Base-by-base conservation (phyloP, 768 basidiomycete species). In the Lactarius vividus region DNA sequence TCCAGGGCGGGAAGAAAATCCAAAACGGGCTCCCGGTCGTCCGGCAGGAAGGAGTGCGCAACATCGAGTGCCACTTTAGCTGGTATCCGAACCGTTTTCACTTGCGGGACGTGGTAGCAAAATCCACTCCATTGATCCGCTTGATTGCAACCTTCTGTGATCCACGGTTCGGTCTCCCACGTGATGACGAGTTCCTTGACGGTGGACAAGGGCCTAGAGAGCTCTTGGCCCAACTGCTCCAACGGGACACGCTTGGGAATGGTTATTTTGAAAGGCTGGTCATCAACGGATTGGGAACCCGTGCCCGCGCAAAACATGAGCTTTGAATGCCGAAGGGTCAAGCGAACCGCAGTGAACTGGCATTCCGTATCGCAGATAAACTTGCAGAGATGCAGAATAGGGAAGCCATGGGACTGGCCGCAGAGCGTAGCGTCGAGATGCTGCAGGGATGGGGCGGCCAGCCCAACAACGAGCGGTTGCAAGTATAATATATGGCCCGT, bases 401-500 rank as follows among this genome's bases (percentile, higher is more conserved):
- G n/a, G 15, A 23, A 10, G 3, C 11, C 6, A 9, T 9, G 13
- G 6, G 33, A 2, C 42, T 6, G 11, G n/a, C 46, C 23, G 11
- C 11, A n/a, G 23, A 49, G 4, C 0, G 0, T 1, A 13, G 46
- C 5, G 9, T 40, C 3, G 29, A 61, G 6, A 39, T 31, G 31
- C 13, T 46, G 53, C 7, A 65, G 33, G 15, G 52, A 61, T 29
- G 64, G 59, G 23, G 59, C 64, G 18, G 33, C 20, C 31, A 65
- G 29, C 23, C 59, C 54, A 13, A 44, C 33, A 28, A 57, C 0
- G 5, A 65, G 42, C 13, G 3, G 10, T 2, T 65, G 20, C 42
- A 65, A 39, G 16, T 16, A 23, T 39, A 3, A 3, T 9, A 4
- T 7, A 6, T 15, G 11, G 13, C 49, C 49, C 11, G 1, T 11